Conservation (phyloP, 1,284 basidiomycete species). For the Mycosarcoma maydis region DNA sequence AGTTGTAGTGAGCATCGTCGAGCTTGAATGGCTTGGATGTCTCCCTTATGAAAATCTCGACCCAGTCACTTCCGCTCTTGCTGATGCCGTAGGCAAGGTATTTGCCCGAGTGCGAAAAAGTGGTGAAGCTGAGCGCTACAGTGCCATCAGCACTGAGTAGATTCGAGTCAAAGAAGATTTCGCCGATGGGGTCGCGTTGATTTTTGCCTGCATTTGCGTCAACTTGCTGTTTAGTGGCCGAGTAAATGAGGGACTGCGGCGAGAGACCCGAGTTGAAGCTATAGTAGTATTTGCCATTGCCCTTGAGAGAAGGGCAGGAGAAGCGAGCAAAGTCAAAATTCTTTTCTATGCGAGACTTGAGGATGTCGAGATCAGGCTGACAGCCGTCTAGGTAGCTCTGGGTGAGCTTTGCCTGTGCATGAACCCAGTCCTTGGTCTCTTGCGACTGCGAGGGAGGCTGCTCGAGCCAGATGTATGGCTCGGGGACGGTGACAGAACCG, state of each 20-base stretch:
- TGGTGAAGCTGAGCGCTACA: conserved; percentile 53
- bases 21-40: conserved; percentile 56
- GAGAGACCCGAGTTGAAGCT: conserved; percentile 63
- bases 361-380: conserved; percentile 51
- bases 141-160: conserved; percentile 62
- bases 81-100: conserved; percentile 62
- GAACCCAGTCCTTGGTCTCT: conserved; percentile 62
- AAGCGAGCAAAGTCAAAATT: conserved; percentile 63
- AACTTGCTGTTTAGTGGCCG: conserved; percentile 51
- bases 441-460: conserved; percentile 57
- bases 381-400: conserved; percentile 51
- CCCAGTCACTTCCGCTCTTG: conserved; percentile 64
- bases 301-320: conserved; percentile 59
- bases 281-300: conserved; percentile 63
- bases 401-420: conserved; percentile 59
- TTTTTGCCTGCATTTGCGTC: conserved; percentile 34
- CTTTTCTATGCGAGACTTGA: conserved; percentile 56
- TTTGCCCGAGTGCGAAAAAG: conserved; percentile 62
- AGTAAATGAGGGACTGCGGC: conserved; percentile 60
- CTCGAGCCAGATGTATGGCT: conserved; percentile 66
- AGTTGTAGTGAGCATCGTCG: conserved; percentile 34
- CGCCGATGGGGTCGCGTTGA: conserved; percentile 50
- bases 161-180: conserved; percentile 64
- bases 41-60: conserved; percentile 57
- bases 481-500: conserved; percentile 59